Evolutionary conservation across 2,329 filamentous ascomycete genomes (phyloP).

Genomic region (Trichoderma harzianum): DNA sequence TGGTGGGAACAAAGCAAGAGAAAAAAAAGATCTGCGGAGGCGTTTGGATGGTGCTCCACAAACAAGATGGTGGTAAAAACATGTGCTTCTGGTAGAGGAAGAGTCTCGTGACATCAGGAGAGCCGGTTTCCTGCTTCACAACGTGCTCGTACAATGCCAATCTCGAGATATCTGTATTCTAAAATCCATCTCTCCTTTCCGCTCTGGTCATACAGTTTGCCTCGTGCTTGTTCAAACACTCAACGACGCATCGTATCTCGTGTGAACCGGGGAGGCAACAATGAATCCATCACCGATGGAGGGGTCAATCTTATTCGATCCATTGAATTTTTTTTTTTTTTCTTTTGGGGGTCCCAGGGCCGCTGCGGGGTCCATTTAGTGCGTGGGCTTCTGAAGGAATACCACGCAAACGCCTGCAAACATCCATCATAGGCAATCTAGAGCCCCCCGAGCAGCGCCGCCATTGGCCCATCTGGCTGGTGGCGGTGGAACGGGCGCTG

Average conservation of each 20-base stretch:
- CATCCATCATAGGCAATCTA: conserved; percentile 15
- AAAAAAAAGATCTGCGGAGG: conserved; percentile 15
- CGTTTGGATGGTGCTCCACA: conserved; percentile 3
- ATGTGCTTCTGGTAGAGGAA: background rate
- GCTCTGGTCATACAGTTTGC: background rate
- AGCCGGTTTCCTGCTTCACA: background rate
- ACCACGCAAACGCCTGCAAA: conserved; percentile 8
- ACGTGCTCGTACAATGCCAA: background rate
- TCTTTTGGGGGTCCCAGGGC: background rate
- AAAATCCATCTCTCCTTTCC: background rate
- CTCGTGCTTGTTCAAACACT: background rate
- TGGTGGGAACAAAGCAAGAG: background rate
- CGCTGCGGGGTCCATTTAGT: conserved; percentile 8
- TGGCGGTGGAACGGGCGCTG: conserved; percentile 16
- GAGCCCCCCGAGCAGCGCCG: background rate
- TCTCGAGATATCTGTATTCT: background rate
- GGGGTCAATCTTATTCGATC: background rate
- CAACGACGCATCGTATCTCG: background rate
- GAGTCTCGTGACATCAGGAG: background rate
- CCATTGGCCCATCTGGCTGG: conserved; percentile 7
- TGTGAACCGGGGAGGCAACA: background rate
- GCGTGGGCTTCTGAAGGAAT: background rate
- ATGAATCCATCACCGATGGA: background rate
- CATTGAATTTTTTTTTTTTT: background rate
- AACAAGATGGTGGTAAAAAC: background rate